These are phyloP conservation scores for Metrosideros polymorpha DNA, from an alignment of 441 rosid species.

Conservation along the genomic window DNA sequence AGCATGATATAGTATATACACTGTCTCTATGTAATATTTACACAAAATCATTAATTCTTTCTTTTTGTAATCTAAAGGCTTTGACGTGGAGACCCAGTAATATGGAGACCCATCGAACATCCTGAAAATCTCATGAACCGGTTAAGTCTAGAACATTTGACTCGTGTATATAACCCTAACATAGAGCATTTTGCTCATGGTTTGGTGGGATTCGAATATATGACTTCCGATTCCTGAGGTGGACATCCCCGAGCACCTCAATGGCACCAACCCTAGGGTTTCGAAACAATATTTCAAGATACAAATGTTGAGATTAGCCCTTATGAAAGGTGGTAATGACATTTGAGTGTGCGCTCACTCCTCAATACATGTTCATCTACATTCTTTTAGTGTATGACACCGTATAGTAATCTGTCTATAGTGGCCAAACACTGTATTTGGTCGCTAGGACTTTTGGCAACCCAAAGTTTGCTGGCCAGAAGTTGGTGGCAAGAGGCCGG, in stretches of 20 bases:
- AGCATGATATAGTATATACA: neutral
- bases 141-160: neutral
- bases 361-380: too few relatives aligned
- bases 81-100: rapidly evolving
- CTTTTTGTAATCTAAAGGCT: neutral
- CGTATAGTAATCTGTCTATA: neutral
- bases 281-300: neutral
- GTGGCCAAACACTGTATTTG: neutral
- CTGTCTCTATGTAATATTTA: neutral
- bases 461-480: too few relatives aligned
- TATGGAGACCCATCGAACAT: neutral
- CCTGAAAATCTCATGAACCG: neutral
- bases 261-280: neutral
- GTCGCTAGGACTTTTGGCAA: neutral
- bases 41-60: neutral
- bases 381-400: neutral
- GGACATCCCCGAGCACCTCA: neutral
- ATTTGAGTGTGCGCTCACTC: too few relatives aligned
- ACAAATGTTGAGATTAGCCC: neutral
- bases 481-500: too few relatives aligned
- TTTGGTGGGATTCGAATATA: neutral
- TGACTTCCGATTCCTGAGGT: neutral
- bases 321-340: neutral
- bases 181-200: neutral
- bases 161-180: neutral